Conservation (phyloP, 192 early-diverging fungal genomes). For the Diversispora eburnea region DNA sequence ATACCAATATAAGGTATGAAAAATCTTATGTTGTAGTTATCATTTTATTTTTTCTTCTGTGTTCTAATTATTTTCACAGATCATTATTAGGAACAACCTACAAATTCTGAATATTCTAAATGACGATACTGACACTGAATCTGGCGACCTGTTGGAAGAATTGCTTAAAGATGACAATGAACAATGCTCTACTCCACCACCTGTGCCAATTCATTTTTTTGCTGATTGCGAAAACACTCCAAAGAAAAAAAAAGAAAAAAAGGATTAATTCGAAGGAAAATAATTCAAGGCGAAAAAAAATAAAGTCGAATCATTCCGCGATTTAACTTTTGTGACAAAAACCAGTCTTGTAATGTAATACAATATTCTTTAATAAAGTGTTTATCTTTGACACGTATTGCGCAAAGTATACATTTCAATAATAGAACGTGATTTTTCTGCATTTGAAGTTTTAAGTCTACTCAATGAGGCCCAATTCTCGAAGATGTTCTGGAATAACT, state of each 20-base stretch:
- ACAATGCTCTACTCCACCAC: slow-evolving; percentile 3
- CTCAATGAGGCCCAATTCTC: no score
- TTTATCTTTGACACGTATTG: no score
- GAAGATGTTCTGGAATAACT: no score
- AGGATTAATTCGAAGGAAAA: slow-evolving; percentile 7
- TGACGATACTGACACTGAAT: background rate
- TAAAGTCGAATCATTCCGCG: slow-evolving; percentile 6
- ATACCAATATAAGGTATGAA: slow-evolving; percentile 21
- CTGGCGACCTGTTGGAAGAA: background rate
- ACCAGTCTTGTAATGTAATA: no score
- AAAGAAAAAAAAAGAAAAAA: background rate
- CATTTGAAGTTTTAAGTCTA: no score
- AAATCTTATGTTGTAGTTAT: background rate
- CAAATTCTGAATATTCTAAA: slow-evolving; percentile 20
- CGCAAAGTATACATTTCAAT: no score
- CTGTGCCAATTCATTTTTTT: slow-evolving; percentile 1
- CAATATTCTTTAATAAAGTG: no score
- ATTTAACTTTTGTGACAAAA: slow-evolving; percentile 16
- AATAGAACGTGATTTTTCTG: no score
- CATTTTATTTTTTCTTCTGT: slow-evolving; percentile 10
- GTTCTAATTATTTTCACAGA: slow-evolving; percentile 18
- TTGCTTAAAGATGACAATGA: slow-evolving; percentile 4
- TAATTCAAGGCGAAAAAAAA: slow-evolving; percentile 5
- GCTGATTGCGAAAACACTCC: background rate
- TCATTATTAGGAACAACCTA: slow-evolving; percentile 10